These are phyloP conservation scores for Fusarium sp. DNA, from an alignment of 2,329 filamentous ascomycete genomes.

Conservation along the genomic window DNA sequence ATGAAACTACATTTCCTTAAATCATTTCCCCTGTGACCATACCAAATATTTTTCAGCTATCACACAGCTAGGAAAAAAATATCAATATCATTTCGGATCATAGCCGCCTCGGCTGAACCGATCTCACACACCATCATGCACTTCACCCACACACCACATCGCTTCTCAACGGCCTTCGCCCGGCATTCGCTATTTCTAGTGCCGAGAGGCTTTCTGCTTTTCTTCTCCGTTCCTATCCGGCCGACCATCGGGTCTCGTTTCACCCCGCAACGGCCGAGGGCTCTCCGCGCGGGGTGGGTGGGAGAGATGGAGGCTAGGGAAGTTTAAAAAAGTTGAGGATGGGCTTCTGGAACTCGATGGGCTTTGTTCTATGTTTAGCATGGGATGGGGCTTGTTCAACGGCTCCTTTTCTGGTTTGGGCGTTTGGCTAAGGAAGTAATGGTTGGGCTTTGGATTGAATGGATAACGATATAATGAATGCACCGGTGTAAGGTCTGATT, in stretches of 20 bases:
- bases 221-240: slow-evolving; percentile 30
- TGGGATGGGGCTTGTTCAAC: background rate
- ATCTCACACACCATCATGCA: slow-evolving; percentile 18
- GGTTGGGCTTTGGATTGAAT: too few species aligned
- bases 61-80: background rate
- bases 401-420: background rate
- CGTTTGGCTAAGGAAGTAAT: background rate
- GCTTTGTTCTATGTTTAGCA: slow-evolving; percentile 28
- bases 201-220: slow-evolving; percentile 8
- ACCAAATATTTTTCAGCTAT: background rate
- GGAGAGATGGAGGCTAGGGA: slow-evolving; percentile 20
- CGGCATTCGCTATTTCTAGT: slow-evolving; percentile 39
- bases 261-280: slow-evolving; percentile 20
- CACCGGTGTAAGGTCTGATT: too few species aligned
- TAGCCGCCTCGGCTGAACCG: slow-evolving; percentile 17
- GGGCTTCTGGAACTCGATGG: slow-evolving; percentile 25
- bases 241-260: slow-evolving; percentile 1
- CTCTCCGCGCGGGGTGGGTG: slow-evolving; percentile 8
- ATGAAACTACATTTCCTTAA: slow-evolving; percentile 2
- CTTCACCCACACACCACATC: background rate
- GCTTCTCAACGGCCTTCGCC: slow-evolving; percentile 19
- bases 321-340: slow-evolving; percentile 26
- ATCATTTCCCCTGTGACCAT: too few species aligned
- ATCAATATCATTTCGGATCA: background rate
- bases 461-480: too few species aligned